Evolutionary conservation across 1,139 yeast genomes (phyloP).

Genomic region (Protomyces macrosporus): DNA sequence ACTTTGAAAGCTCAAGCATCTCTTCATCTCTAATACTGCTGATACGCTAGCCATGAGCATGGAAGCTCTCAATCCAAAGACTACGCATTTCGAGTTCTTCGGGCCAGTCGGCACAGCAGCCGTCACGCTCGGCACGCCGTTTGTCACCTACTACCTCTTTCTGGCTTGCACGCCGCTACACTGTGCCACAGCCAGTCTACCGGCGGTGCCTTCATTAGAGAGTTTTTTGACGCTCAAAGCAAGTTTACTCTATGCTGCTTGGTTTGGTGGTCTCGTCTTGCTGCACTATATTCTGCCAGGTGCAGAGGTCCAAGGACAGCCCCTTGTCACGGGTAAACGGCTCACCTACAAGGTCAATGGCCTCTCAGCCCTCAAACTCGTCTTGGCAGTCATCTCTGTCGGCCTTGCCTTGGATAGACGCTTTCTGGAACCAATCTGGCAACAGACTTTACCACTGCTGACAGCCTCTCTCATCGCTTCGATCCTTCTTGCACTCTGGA

Average conservation of each 20-base stretch:
- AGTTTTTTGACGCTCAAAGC: slow-evolving; percentile 43
- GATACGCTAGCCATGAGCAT: not conserved
- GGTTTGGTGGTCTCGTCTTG: slow-evolving; percentile 64
- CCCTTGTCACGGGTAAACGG: slow-evolving; percentile 66
- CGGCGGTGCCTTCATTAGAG: slow-evolving; percentile 15
- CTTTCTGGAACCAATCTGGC: slow-evolving; percentile 76
- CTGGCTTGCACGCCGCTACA: slow-evolving; percentile 43
- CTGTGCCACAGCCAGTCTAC: slow-evolving; percentile 34
- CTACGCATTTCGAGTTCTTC: slow-evolving; percentile 65
- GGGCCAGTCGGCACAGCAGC: slow-evolving; percentile 71
- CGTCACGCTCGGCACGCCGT: slow-evolving; percentile 64
- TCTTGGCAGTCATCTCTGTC: slow-evolving; percentile 28
- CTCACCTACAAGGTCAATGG: slow-evolving; percentile 82
- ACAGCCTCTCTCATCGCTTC: slow-evolving; percentile 62
- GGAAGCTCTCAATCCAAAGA: slow-evolving; percentile 36
- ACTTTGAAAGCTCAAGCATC: too few relatives aligned
- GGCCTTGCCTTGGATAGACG: slow-evolving; percentile 44
- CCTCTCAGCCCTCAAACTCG: slow-evolving; percentile 28
- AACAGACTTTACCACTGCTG: slow-evolving; percentile 60
- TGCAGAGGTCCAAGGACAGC: slow-evolving; percentile 56
- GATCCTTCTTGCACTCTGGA: slow-evolving; percentile 55
- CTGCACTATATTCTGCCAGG: slow-evolving; percentile 77
- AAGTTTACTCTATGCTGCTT: slow-evolving; percentile 62
- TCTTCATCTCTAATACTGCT: not conserved
- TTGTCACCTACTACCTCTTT: slow-evolving; percentile 54